Evolutionary conservation across 2,329 filamentous ascomycete genomes (phyloP).

Genomic region (Neofusicoccum umdonicola): DNA sequence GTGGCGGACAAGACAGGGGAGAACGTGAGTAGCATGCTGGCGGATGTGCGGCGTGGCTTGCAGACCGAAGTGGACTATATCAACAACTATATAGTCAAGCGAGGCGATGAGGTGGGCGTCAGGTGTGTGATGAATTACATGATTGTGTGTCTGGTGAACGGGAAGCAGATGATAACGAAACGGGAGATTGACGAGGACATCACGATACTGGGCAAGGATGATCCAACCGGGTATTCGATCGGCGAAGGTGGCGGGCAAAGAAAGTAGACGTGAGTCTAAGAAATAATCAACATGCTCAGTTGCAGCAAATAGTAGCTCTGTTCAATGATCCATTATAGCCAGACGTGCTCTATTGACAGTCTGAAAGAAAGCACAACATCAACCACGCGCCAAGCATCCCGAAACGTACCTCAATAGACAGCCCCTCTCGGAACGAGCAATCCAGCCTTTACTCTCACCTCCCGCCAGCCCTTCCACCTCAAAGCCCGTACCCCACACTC

Average conservation of each 20-base stretch:
- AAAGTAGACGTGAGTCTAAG: neutral
- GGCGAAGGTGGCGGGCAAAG: conserved; percentile 4
- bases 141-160: conserved; percentile 70
- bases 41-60: conserved; percentile 60
- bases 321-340: too few relatives aligned
- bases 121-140: conserved; percentile 69
- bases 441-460: neutral
- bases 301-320: too few relatives aligned
- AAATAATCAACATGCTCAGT: too few relatives aligned
- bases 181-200: conserved; percentile 41
- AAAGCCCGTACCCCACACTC: too few relatives aligned
- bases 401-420: neutral
- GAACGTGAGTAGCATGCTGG: conserved; percentile 66
- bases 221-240: neutral
- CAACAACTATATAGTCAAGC: conserved; percentile 81
- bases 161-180: conserved; percentile 55
- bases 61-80: conserved; percentile 78
- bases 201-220: conserved; percentile 24
- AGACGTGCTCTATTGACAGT: too few relatives aligned
- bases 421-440: neutral
- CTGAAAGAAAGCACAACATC: neutral
- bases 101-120: conserved; percentile 72
- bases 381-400: neutral
- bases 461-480: neutral
- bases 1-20: conserved; percentile 55